Evolutionary conservation across 2,329 filamentous ascomycete genomes (phyloP), one percentile per base, ranked within the genome.

Genomic region (Sporothrix dimorphospora): DNA sequence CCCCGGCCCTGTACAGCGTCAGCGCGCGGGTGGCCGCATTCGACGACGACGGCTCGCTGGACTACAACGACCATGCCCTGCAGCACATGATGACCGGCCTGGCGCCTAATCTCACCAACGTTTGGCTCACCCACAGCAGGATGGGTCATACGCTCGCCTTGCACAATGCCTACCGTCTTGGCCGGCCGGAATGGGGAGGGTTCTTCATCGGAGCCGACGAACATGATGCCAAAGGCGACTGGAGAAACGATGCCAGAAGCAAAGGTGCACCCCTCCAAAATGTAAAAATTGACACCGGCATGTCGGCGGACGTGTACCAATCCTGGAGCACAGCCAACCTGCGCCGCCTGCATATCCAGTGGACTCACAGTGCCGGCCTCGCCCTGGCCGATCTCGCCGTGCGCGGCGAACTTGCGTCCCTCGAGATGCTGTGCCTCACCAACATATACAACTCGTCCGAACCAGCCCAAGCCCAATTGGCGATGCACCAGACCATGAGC

Each of bases 51-150:
- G 53, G 53, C 53, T 59, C 16, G 27, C 57, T 63, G 9, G 34
- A 63, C 19, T 63, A 63, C 38, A 61, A 40, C 12, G 57, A 63
- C 57, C 19, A 42, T 19, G 57, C 38, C n/a, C 8, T 63, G 9
- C 34, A 63, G 34, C 4, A n/a, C 8, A 63, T 42, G 57, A 63
- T 42, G 38, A n/a, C n/a, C 6, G 57, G 57, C 8, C 19, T 42
- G n/a, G 57, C 57, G 57, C 57, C 57, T 4, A 63, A 63, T 38
- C n/a, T 63, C 9, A 40, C 57, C 57, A 63, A 42, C 21, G 57
- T 63, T n/a, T 63, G 34, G 38, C 57, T 63, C 51, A 0, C 6
- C 1, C 27, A 19, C 7, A 14, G 27, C 14, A 19, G 8, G 3
- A n/a, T 27, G 27, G 53, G 12, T 5, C 24, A 34, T 11, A 38